phyloP scores from a whole-genome alignment of 129 eudicot genomes.

The Lonicera japonica region DNA sequence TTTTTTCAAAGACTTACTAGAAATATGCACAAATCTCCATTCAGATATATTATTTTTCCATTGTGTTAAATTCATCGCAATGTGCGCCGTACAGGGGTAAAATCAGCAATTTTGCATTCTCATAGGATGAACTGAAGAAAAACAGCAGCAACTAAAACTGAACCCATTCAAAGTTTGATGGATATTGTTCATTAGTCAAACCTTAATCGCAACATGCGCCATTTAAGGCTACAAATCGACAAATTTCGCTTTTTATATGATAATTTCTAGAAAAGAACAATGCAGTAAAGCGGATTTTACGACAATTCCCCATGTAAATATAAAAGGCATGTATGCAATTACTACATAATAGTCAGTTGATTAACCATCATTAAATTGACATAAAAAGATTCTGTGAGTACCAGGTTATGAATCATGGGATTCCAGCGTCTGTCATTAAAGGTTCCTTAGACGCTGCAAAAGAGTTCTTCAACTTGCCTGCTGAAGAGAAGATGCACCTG shows the following conservation, averaged over 20 bases:
- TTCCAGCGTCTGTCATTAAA: slow-evolving; percentile 30
- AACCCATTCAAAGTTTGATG: no score
- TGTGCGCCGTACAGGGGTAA: no score
- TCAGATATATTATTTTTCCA: no score
- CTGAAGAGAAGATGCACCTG: slow-evolving; percentile 41
- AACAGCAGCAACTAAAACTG: no score
- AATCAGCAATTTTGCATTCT: no score
- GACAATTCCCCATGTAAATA: slow-evolving; percentile 1
- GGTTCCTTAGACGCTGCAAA: slow-evolving; percentile 51
- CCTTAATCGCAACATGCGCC: no score
- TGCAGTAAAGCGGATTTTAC: background rate
- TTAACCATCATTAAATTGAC: no score
- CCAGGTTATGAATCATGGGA: slow-evolving; percentile 72
- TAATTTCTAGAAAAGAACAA: slow-evolving; percentile 2
- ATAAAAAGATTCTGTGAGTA: slow-evolving; percentile 6
- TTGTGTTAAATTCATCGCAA: no score
- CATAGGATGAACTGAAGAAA: no score
- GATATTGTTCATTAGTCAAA: background rate
- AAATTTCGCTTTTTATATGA: slow-evolving; percentile 2
- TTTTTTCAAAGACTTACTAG: no score
- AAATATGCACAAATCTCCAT: no score
- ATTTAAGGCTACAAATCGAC: no score
- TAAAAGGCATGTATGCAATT: slow-evolving; percentile 37
- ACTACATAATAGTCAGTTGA: background rate
- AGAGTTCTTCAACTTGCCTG: slow-evolving; percentile 48